Base-by-base conservation (phyloP, 2,329 filamentous ascomycete species). In the Teratosphaeria gauchensis region DNA sequence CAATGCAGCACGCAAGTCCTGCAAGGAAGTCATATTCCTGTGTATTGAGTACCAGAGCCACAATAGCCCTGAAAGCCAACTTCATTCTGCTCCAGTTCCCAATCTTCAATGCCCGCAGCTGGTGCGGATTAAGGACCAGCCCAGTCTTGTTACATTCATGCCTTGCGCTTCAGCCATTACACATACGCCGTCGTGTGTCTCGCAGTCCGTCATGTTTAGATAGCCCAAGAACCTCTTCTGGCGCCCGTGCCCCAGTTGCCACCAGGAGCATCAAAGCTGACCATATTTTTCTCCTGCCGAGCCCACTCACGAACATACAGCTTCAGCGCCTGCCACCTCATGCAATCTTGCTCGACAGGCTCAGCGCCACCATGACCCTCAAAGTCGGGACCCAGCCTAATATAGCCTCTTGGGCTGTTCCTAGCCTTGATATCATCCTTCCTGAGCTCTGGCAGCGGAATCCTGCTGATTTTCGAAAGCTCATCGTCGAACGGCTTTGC, bases 231-330 rank as follows among this genome's bases (percentile, higher is more conserved):
- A 28, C 78, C 78, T 63, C 76, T 75, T 61, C 78, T 70, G 1
- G 74, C 76, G n/a, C 69, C 73, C 28, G 75, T 74, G 11, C 77
- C 78, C 65, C 73, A 75, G 30, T 69, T 68, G 12, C 70, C 71
- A 42, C 69, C 72, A 4, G 67, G 62, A 24, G 66, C 59, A 21
- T 67, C 67, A 3, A 61, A 63, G 21, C 62, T 62, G 14, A 69
- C 80, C 72, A 94, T 84, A 62, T 84, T 81, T 4, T 91, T 90
- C 71, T 95, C 89, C 73, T 96, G 91, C 58, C 87, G 81, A 28
- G 88, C 92, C 92, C 92, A 97, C 72, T 96, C 91, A 42, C 81
- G 80, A 46, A 97, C 88, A 72, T 97, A 97, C 48, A 85, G 71
- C 68, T 86, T 87, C 51, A 97, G 77, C 1, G 92, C 92, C 68